Evolutionary conservation across 306 rosid genomes (phyloP), one percentile per base, ranked within the genome.

Genomic region (Oxytropis ochrocephala): DNA sequence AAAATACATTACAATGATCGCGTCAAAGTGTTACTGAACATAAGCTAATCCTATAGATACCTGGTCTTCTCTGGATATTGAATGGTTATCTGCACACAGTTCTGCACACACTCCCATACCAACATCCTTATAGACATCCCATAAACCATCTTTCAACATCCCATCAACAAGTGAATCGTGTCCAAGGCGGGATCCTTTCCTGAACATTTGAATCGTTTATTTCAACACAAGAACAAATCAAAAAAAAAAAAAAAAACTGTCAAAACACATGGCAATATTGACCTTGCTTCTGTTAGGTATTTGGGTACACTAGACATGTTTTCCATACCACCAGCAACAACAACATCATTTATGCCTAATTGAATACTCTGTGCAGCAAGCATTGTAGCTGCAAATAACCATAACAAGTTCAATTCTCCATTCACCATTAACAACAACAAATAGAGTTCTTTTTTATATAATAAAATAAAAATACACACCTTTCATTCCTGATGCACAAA

Each of bases 311-410:
- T 95, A 38, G 99, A 95, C 99, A 95, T 95, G 91, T 85, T 87
- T 79, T 95, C 99, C 96, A 91, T 89, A 68, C 99, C 99, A 81
- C 99, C 99, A 77, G 99, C 92, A 55, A 95, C 95, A 70, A 95
- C 97, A 78, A 95, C 85, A 65, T 95, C 97, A 63, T 89, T 95
- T 49, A 83, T 80, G 67, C 99, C 97, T 81, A 95, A 81, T 73
- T 95, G 99, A 83, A 95, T 95, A 80, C 96, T 91, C 61, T 95
- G 99, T 46, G 97, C 96, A 0, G 97, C 99, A n/a, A 95, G 95
- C 89, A 89, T 84, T 5, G 96, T 85, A 16, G 99, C 99, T 95
- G 89, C 75, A 84, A 74, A 54, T 54, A 36, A 75, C 63, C 65
- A 52, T 46, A 75, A 63, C 43, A 64, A 8, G 49, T 11, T 65